Percentiles rank a stretch among this genome's conserved stretches.
phyloP scores from a whole-genome alignment of 2,329 filamentous ascomycete genomes.

The Hypocreales sp. region DNA sequence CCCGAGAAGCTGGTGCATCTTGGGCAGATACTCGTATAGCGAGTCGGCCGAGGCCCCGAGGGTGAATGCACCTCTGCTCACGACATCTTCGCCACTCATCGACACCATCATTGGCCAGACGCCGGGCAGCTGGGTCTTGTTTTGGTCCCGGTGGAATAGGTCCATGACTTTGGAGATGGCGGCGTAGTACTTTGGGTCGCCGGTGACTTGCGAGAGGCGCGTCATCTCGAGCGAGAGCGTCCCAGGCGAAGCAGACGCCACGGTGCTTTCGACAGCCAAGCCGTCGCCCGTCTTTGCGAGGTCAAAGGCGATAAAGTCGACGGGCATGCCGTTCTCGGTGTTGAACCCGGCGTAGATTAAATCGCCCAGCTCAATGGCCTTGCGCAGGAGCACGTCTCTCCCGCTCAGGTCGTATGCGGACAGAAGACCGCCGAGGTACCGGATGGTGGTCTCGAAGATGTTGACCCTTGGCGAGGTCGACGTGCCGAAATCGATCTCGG shows the following conservation, averaged over 20 bases:
- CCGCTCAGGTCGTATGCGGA: conserved; percentile 54
- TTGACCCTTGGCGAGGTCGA: conserved; percentile 35
- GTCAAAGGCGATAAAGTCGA: conserved; percentile 29
- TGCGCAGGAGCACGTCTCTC: conserved; percentile 37
- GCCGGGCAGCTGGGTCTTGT: conserved; percentile 50
- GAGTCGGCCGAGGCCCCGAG: conserved; percentile 26
- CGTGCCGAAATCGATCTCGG: conserved; percentile 44
- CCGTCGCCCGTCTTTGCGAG: conserved; percentile 19
- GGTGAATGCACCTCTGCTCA: conserved; percentile 12
- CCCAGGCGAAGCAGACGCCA: conserved; percentile 35
- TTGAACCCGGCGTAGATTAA: conserved; percentile 52
- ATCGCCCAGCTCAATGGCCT: conserved; percentile 48
- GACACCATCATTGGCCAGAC: conserved; percentile 57
- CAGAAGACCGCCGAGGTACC: conserved; percentile 54
- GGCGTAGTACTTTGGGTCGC: conserved; percentile 59
- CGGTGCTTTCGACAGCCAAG: conserved; percentile 15
- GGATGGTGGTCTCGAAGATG: conserved; percentile 56
- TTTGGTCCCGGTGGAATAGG: conserved; percentile 48
- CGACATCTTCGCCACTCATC: conserved; percentile 31
- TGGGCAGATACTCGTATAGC: conserved; percentile 76
- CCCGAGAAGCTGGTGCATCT: conserved; percentile 58
- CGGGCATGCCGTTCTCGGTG: conserved; percentile 51
- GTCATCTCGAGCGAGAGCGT: conserved; percentile 61
- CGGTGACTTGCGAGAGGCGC: conserved; percentile 56
- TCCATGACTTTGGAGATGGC: conserved; percentile 54